Percentiles rank a stretch among this genome's conserved stretches.
phyloP scores from a whole-genome alignment of 345 rosid genomes.

The Salix koriyanagi region DNA sequence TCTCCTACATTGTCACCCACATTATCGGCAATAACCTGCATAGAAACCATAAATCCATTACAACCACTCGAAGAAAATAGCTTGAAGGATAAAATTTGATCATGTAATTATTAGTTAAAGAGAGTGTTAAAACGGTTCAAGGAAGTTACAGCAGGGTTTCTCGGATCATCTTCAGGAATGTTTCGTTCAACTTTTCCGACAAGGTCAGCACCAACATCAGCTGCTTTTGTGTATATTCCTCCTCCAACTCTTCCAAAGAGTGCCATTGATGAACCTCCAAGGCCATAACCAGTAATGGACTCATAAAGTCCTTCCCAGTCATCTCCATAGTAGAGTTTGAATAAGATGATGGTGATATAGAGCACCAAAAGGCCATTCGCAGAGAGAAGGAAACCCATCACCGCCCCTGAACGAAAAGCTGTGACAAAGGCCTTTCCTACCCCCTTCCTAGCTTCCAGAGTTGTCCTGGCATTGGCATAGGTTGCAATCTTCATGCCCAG shows the following conservation, averaged over 20 bases:
- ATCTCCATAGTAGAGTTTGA: slow-evolving; percentile 60
- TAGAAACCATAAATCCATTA: not conserved
- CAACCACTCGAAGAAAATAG: not conserved
- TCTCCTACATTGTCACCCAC: slow-evolving; percentile 78
- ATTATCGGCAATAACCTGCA: slow-evolving; percentile 68
- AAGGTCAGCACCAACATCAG: slow-evolving; percentile 70
- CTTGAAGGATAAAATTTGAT: not conserved
- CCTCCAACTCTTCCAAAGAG: slow-evolving; percentile 73
- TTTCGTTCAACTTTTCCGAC: slow-evolving; percentile 63
- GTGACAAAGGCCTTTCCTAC: slow-evolving; percentile 60
- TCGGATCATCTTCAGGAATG: slow-evolving; percentile 64
- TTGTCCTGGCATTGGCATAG: slow-evolving; percentile 66
- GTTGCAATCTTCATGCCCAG: slow-evolving; percentile 76
- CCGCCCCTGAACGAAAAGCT: slow-evolving; percentile 63
- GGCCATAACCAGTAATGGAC: slow-evolving; percentile 67
- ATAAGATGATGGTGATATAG: slow-evolving; percentile 44
- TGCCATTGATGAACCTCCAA: slow-evolving; percentile 69
- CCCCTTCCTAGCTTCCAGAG: slow-evolving; percentile 60
- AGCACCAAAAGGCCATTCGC: slow-evolving; percentile 70
- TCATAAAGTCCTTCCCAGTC: slow-evolving; percentile 76
- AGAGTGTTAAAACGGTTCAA: not conserved
- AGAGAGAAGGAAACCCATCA: slow-evolving; percentile 74
- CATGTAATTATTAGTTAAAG: not conserved
- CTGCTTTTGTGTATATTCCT: slow-evolving; percentile 63
- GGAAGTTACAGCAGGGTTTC: slow-evolving; percentile 61